phyloP scores from a whole-genome alignment of 2,329 filamentous ascomycete species.

The Xylariaceae sp. region DNA sequence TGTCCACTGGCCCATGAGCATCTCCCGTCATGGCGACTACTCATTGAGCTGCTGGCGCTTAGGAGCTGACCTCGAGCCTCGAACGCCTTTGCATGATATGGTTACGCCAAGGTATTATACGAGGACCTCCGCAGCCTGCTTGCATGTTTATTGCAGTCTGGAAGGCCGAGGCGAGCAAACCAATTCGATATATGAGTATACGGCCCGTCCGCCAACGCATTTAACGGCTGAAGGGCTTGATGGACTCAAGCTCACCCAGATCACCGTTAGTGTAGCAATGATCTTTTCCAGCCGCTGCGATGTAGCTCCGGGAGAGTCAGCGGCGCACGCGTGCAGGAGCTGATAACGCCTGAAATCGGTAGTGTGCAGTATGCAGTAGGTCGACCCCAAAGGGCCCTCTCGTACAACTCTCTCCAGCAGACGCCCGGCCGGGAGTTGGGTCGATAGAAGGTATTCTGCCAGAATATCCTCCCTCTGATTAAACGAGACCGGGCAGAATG shows the following conservation, averaged over 20 bases:
- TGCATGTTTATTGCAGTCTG: conserved; percentile 20
- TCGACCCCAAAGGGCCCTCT: not conserved
- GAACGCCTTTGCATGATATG: not conserved
- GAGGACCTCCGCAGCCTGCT: conserved; percentile 7
- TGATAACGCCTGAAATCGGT: not conserved
- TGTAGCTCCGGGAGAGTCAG: not conserved
- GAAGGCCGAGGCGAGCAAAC: not conserved
- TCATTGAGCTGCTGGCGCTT: not conserved
- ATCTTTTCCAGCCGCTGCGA: not conserved
- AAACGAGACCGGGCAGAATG: too few species aligned
- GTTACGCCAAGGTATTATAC: conserved; percentile 5
- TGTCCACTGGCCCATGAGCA: not conserved
- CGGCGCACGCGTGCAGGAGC: conserved; percentile 6
- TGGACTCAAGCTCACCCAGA: not conserved
- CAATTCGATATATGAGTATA: not conserved
- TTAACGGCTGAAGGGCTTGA: not conserved
- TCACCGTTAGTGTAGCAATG: not conserved
- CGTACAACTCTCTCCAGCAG: not conserved
- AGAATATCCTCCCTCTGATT: too few species aligned
- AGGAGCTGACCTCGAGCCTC: conserved; percentile 5
- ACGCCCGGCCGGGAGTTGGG: not conserved
- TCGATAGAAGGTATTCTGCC: not conserved
- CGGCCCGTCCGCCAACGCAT: not conserved
- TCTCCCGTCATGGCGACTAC: not conserved
- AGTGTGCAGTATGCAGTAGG: not conserved